Evolutionary conservation across 768 basidiomycete genomes (phyloP), one percentile per base, ranked within the genome.

Genomic region (Rhodosporidiobolus sp.): DNA sequence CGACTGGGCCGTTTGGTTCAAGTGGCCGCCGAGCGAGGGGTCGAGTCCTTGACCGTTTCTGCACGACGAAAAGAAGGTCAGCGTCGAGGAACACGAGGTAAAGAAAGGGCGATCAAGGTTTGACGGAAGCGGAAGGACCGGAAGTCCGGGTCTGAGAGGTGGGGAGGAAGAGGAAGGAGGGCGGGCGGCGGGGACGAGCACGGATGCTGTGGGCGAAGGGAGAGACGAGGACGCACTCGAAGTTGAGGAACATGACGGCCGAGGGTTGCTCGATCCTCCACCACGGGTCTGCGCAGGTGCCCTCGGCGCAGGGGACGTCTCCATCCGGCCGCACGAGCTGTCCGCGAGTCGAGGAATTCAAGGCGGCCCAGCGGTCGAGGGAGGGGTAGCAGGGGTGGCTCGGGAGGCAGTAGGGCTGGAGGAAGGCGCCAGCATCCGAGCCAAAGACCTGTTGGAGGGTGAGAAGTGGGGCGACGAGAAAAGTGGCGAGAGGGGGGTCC

Each of bases 211-310:
- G 38, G 38, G 38, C 7, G 20, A 19, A 11, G 1, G 55, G 24
- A 24, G 22, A 20, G 55, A 6, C 0, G 12, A 11, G 26, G 38
- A 46, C 63, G 54, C 63, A 65, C 65, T 66, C 46, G 28, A 65
- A 66, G 65, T 66, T 66, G 35, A 58, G 32, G 56, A 49, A 66
- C 65, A 66, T 66, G 34, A 66, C 30, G 1, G 30, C 45, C 0
- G 24, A 24, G 3, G 55, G 56, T 14, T 58, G 65, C 28, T 66
- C 65, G 32, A 66, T 49, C 9, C 65, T 26, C 65, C 65, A 66
- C 48, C 26, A 19, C 24, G 65, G 32, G 28, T 66, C 56, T n/a
- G 26, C 43, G 32, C 64, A 65, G 5, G 22, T 1, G 2, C 43
- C 28, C 45, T 1, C 20, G 3, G 0, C 30, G 46, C 64, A 65